Base-by-base conservation (phyloP, 2,329 filamentous ascomycete species). In the Phoma herbarum region DNA sequence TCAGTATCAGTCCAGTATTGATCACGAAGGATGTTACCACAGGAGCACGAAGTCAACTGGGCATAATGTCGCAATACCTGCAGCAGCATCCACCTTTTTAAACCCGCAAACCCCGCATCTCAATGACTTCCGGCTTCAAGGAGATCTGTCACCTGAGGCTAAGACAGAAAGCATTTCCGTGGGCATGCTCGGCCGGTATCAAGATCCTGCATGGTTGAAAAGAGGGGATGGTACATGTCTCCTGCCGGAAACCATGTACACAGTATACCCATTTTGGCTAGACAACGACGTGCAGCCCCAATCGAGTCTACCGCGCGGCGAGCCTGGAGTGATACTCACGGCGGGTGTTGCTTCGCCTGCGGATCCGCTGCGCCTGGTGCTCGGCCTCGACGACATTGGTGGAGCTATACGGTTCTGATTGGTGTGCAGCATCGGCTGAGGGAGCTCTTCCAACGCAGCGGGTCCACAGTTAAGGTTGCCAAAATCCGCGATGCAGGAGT, bases 91-190 rank as follows among this genome's bases (percentile, higher is more conserved):
- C 58, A 62, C 63, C 64, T 66, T 70, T 70, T 68, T 75, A 74
- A 74, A 70, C 33, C 41, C 12, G 11, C 29, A 62, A 43, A 75
- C 73, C 74, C 74, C 74, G 72, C 73, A 73, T 68, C 52, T 55
- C 41, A 46, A 58, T 52, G 49, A 47, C 49, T 37, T 52, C 70
- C 68, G 69, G 71, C 49, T 57, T 35, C 62, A 66, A 59, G 61
- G 64, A 72, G 48, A 60, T 63, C 51, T 66, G 60, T 66, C 63
- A 67, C 57, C 54, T 70, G 62, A 57, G 63, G 48, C 49, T 62
- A 57, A 61, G 45, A 50, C 43, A 57, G 50, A 35, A 47, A 55
- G 59, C 59, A 61, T 45, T 62, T 46, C 52, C 52, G 62, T 64
- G 61, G 45, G 46, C 59, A 35, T 47, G 48, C 59, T 45, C 62